Percentiles rank a stretch among this genome's conserved stretches.
These are phyloP conservation scores for Singerocomus inundabilis DNA, from an alignment of 1,284 basidiomycete species.

Conservation along the genomic window DNA sequence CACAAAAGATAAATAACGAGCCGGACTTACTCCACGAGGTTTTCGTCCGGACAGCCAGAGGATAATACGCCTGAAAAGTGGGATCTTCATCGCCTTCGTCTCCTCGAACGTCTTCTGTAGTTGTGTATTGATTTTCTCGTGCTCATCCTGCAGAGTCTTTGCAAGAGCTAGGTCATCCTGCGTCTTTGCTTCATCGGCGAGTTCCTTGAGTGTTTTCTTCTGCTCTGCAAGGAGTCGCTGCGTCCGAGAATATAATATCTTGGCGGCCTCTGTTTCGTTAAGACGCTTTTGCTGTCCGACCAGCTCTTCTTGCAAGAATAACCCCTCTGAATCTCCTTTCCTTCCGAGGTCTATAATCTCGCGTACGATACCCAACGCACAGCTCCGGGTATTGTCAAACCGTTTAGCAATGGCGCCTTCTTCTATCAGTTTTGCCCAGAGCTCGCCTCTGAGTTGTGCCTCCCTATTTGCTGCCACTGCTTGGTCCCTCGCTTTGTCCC, in stretches of 20 bases:
- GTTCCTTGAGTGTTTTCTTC: constrained; percentile 6
- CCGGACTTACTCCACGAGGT: constrained; percentile 10
- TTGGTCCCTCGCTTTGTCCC: constrained; percentile 20
- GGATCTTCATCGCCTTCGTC: constrained; percentile 19
- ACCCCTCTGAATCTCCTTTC: background rate
- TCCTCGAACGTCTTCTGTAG: constrained; percentile 18
- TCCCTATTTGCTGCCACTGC: constrained; percentile 16
- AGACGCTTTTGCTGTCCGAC: constrained; percentile 13
- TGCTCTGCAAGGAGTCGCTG: constrained; percentile 22
- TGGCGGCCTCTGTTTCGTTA: constrained; percentile 24
- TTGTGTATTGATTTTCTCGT: constrained; percentile 4
- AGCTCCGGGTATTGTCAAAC: constrained; percentile 5
- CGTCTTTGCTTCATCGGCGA: constrained; percentile 15
- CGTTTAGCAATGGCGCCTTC: constrained; percentile 29
- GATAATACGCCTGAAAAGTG: constrained; percentile 15
- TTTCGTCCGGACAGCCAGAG: constrained; percentile 7
- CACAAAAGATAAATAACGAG: background rate
- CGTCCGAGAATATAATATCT: constrained; percentile 16
- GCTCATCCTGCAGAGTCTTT: constrained; percentile 11
- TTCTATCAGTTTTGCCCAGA: constrained; percentile 29
- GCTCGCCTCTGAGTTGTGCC: constrained; percentile 21
- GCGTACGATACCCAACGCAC: constrained; percentile 7
- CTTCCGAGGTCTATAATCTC: background rate
- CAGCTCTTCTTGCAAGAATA: constrained; percentile 26
- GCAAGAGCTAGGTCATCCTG: constrained; percentile 10